Evolutionary conservation across 2,329 filamentous ascomycete species (phyloP).

Genomic region (Colletotrichum lindemuthianum): DNA sequence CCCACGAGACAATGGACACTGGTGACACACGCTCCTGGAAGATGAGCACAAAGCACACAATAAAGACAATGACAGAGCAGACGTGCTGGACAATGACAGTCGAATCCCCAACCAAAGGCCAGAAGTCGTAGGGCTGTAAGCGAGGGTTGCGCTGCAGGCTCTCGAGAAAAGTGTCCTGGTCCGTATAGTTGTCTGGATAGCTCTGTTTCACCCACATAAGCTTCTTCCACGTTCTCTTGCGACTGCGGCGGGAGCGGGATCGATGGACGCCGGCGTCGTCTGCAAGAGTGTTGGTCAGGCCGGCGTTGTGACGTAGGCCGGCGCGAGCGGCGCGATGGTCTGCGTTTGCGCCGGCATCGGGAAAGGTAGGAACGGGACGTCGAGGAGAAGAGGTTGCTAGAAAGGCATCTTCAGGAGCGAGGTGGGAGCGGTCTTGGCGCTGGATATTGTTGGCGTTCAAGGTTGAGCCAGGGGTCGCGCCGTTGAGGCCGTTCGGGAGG

Average conservation of each 20-base stretch:
- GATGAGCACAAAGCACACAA: constrained; percentile 93
- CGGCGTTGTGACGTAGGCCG: constrained; percentile 38
- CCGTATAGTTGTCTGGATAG: constrained; percentile 99
- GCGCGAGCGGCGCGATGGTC: constrained; percentile 36
- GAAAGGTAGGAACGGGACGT: constrained; percentile 49
- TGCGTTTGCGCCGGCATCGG: constrained; percentile 34
- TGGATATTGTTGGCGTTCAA: constrained; percentile 2
- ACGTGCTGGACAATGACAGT: constrained; percentile 98
- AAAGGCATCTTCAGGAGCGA: constrained; percentile 88
- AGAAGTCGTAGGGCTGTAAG: constrained; percentile 96
- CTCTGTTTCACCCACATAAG: constrained; percentile 97
- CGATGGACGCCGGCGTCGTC: constrained; percentile 59
- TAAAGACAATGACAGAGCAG: constrained; percentile 92
- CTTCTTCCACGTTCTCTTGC: constrained; percentile 89
- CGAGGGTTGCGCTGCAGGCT: constrained; percentile 94
- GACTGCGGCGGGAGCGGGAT: constrained; percentile 72
- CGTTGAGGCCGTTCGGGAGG: constrained; percentile 45
- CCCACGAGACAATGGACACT: constrained; percentile 87
- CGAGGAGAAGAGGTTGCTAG: constrained; percentile 70
- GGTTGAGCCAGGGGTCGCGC: constrained; percentile 38
- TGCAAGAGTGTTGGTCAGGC: constrained; percentile 22
- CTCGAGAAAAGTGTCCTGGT: constrained; percentile 95
- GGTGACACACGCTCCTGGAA: constrained; percentile 88
- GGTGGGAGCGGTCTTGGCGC: constrained; percentile 67
- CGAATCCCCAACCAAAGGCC: constrained; percentile 93